Evolutionary conservation across 768 basidiomycete species (phyloP).

Genomic region (Obba rivulosa): DNA sequence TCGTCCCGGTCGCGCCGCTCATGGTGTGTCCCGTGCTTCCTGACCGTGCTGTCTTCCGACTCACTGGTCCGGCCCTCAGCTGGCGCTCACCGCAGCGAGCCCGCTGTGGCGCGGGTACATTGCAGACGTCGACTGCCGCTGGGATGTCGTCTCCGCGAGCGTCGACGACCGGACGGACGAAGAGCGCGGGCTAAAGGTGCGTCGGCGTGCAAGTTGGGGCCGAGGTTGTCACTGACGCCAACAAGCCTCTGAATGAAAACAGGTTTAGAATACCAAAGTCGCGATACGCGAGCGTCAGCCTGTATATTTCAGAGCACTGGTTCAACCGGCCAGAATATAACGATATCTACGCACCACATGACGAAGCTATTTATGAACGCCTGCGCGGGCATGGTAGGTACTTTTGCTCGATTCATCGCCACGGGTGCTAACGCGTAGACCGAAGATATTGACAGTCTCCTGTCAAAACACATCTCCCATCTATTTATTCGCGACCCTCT

Average conservation of each 20-base stretch:
- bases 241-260: constrained; percentile 71
- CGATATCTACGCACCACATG: constrained; percentile 77
- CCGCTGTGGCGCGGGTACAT: constrained; percentile 94
- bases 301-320: constrained; percentile 85
- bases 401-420: neutral
- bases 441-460: constrained; percentile 75
- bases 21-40: constrained; percentile 52
- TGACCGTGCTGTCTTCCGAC: neutral
- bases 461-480: constrained; percentile 91
- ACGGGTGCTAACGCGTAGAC: neutral
- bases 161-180: constrained; percentile 97
- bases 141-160: constrained; percentile 98
- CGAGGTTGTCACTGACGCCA: constrained; percentile 1
- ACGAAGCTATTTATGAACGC: constrained; percentile 67
- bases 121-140: constrained; percentile 95
- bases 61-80: constrained; percentile 37
- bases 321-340: constrained; percentile 92
- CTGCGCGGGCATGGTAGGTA: constrained; percentile 69
- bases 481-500: constrained; percentile 97
- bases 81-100: constrained; percentile 92
- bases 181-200: constrained; percentile 83
- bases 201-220: constrained; percentile 4
- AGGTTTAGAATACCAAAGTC: constrained; percentile 89
- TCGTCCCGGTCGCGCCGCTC: constrained; percentile 92
- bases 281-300: constrained; percentile 92